phyloP scores from a whole-genome alignment of 2,329 filamentous ascomycete species.

The Pseudogymnoascus pannorum region DNA sequence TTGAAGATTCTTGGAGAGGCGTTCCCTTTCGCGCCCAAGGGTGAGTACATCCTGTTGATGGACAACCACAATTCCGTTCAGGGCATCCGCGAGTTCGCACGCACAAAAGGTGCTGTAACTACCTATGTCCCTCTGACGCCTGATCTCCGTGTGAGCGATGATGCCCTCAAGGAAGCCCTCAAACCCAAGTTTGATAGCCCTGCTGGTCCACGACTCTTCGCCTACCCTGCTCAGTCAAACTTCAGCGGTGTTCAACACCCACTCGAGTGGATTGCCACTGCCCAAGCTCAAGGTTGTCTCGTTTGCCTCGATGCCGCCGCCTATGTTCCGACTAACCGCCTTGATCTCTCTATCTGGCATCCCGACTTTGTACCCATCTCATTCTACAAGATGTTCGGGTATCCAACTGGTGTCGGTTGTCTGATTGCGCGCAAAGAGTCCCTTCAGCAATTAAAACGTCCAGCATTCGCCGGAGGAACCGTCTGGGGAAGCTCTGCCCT shows the following conservation, averaged over 20 bases:
- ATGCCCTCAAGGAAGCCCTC: conserved; percentile 23
- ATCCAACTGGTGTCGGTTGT: conserved; percentile 36
- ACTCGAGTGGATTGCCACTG: conserved; percentile 31
- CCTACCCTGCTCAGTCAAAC: conserved; percentile 41
- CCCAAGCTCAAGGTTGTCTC: conserved; percentile 33
- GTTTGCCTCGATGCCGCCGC: conserved; percentile 36
- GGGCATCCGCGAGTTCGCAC: conserved; percentile 33
- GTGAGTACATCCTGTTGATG: conserved; percentile 30
- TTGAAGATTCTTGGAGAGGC: conserved; percentile 35
- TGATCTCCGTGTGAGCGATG: conserved; percentile 27
- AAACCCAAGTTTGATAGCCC: conserved; percentile 8
- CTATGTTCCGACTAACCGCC: conserved; percentile 31
- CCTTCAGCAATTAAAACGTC: conserved; percentile 28
- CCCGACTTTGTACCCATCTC: conserved; percentile 35
- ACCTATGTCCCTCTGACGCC: conserved; percentile 28
- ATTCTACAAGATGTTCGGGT: conserved; percentile 39
- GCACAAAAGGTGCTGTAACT: conserved; percentile 21
- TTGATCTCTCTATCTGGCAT: conserved; percentile 30
- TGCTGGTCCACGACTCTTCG: conserved; percentile 31
- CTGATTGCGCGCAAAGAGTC: conserved; percentile 31
- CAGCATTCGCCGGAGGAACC: conserved; percentile 37
- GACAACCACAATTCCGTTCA: conserved; percentile 39
- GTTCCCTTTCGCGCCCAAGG: conserved; percentile 28
- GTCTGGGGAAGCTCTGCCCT: conserved; percentile 30
- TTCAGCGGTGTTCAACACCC: conserved; percentile 38